Evolutionary conservation across 2,329 filamentous ascomycete genomes (phyloP).

Genomic region (Aspergillus quadricinctus): DNA sequence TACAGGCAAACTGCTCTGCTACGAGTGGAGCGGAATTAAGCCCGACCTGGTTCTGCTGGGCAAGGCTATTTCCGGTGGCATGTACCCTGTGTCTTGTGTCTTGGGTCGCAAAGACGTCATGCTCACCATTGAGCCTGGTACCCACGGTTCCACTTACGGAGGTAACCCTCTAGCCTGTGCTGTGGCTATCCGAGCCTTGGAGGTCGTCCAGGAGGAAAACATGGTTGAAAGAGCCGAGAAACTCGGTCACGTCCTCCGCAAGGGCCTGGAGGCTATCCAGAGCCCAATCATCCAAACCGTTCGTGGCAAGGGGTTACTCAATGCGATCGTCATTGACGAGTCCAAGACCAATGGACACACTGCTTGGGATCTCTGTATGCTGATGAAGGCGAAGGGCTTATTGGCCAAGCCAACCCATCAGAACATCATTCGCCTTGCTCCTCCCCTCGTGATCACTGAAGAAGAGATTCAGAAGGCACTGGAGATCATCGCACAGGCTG

Average conservation of each 20-base stretch:
- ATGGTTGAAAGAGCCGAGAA: conserved; percentile 77
- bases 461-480: conserved; percentile 75
- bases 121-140: conserved; percentile 92
- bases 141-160: conserved; percentile 97
- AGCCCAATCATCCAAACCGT: conserved; percentile 77
- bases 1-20: conserved; percentile 89
- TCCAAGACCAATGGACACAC: conserved; percentile 75
- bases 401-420: conserved; percentile 97
- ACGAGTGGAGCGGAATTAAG: conserved; percentile 91
- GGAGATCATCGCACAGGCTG: conserved; percentile 72
- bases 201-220: conserved; percentile 88
- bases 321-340: conserved; percentile 95
- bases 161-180: conserved; percentile 95
- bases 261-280: conserved; percentile 69
- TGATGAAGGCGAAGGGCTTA: conserved; percentile 92
- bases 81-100: conserved; percentile 98
- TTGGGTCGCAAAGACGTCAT: conserved; percentile 85
- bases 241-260: conserved; percentile 77
- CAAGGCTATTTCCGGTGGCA: conserved; percentile 95
- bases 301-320: conserved; percentile 88
- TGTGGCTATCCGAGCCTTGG: conserved; percentile 88
- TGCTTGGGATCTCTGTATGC: conserved; percentile 93
- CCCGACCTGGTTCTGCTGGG: conserved; percentile 92
- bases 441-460: conserved; percentile 89
- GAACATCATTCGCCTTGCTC: conserved; percentile 97